Evolutionary conservation across 2,329 filamentous ascomycete genomes (phyloP).

Genomic region (Colletotrichum lini): DNA sequence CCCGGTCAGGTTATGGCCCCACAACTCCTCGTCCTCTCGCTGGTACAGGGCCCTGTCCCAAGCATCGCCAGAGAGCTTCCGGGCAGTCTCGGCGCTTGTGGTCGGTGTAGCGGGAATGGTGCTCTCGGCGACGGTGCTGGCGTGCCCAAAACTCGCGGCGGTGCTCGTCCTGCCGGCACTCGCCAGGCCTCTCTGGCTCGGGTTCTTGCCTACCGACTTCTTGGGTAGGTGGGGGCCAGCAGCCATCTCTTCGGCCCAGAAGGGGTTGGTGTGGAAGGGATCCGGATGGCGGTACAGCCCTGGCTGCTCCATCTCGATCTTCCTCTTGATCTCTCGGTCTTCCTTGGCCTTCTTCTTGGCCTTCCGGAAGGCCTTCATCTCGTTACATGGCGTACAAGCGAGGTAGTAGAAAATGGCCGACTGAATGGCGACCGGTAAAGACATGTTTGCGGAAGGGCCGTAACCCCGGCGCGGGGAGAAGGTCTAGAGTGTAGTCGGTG

Average conservation of each 20-base stretch:
- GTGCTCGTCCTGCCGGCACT: slow-evolving; percentile 68
- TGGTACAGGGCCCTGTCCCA: slow-evolving; percentile 88
- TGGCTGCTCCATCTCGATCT: slow-evolving; percentile 78
- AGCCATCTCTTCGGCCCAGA: slow-evolving; percentile 89
- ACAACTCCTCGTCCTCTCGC: slow-evolving; percentile 88
- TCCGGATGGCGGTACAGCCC: slow-evolving; percentile 83
- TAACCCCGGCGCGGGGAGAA: slow-evolving; percentile 32
- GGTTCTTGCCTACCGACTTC: slow-evolving; percentile 70
- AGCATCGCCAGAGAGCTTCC: slow-evolving; percentile 65
- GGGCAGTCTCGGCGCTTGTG: slow-evolving; percentile 62
- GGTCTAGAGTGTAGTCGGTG: slow-evolving; percentile 20
- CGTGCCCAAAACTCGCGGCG: slow-evolving; percentile 54
- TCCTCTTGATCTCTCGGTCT: slow-evolving; percentile 76
- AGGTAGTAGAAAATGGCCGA: slow-evolving; percentile 84
- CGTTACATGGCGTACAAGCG: slow-evolving; percentile 84
- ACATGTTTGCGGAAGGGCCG: slow-evolving; percentile 51
- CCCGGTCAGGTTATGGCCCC: slow-evolving; percentile 75
- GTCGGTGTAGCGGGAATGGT: slow-evolving; percentile 57
- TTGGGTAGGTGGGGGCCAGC: slow-evolving; percentile 83
- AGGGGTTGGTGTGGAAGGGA: slow-evolving; percentile 88
- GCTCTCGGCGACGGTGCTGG: slow-evolving; percentile 55
- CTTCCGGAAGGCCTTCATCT: slow-evolving; percentile 78
- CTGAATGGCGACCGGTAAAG: slow-evolving; percentile 74
- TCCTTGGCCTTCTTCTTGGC: slow-evolving; percentile 79
- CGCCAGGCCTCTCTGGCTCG: slow-evolving; percentile 70